phyloP scores from a whole-genome alignment of 78 protist genomes.

The Polysphondylium violaceum region DNA sequence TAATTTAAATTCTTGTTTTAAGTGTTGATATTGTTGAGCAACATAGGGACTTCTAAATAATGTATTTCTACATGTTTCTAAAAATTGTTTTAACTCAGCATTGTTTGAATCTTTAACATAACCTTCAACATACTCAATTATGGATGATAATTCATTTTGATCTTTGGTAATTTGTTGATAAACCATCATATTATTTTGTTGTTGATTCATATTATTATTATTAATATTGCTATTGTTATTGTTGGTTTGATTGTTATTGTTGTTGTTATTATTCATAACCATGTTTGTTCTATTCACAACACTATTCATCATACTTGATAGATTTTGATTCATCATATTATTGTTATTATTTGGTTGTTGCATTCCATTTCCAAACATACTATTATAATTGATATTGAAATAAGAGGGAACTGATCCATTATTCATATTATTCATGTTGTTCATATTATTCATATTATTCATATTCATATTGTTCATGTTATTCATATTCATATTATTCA shows the following conservation, averaged over 20 bases:
- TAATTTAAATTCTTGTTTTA: conserved; percentile 25
- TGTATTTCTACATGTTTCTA: neutral
- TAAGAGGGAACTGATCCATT: neutral
- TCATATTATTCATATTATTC: neutral
- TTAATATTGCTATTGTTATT: conserved; percentile 9
- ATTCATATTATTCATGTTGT: neutral
- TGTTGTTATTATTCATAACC: conserved; percentile 18
- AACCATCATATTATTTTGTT: neutral
- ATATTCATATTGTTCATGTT: neutral
- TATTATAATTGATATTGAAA: neutral
- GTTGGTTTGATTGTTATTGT: neutral
- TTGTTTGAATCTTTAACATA: neutral
- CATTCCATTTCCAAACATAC: neutral
- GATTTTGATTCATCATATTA: neutral
- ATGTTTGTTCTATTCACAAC: neutral
- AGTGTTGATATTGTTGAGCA: neutral
- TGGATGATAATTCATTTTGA: conserved; percentile 12
- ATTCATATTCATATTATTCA: neutral
- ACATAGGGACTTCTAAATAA: conserved; percentile 21
- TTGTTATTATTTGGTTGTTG: neutral
- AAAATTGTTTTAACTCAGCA: neutral
- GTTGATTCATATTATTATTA: too few species aligned
- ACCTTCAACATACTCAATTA: conserved; percentile 3
- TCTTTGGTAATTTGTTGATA: conserved; percentile 16
- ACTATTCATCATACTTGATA: neutral